Evolutionary conservation across 345 rosid species (phyloP), one percentile per base, ranked within the genome.

Genomic region (Euphorbia pulcherrima): DNA sequence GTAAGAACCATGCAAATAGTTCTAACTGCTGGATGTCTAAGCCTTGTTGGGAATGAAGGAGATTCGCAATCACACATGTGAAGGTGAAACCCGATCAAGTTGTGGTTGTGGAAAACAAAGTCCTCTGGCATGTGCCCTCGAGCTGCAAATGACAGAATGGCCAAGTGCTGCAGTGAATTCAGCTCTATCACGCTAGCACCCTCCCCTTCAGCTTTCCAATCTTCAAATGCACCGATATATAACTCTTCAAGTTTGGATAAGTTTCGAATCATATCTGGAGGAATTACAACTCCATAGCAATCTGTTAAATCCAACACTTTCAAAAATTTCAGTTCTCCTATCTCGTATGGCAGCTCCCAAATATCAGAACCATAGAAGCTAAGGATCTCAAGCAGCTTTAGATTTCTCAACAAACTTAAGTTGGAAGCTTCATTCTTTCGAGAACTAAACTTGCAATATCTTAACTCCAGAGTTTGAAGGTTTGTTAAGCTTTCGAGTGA

Each of bases 181-280:
- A 59, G 35, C 62, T 59, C 62, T 23, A 59, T 5, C 48, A 44
- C 48, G 13, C 48, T 44, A 44, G 48, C 48, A 44, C 48, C 48
- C 48, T 44, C 2, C 10, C 48, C 48, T 44, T 44, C 48, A 44
- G 17, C 48, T 44, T 44, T 29, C 50, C 62, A 59, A 7, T 16
- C 40, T 59, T 29, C 41, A 18, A 17, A 59, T 12, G 0, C 2
- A 54, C 35, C 51, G 55, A 54, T 55, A 26, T 39, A 41, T 5
- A 68, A 26, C n/a, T 68, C 71, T 57, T 68, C 71, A 8, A 68
- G 62, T 7, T 41, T 68, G 9, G 51, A 18, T 14, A 68, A 39
- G 8, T 41, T 44, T 18, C 10, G 10, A 11, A 68, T 56, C 29
- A 41, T n/a, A 56, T 56, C 28, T 8, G 63, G 8, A 58, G 39